phyloP scores from a whole-genome alignment of 2,329 filamentous ascomycete genomes.

The Colletotrichum abscissum region DNA sequence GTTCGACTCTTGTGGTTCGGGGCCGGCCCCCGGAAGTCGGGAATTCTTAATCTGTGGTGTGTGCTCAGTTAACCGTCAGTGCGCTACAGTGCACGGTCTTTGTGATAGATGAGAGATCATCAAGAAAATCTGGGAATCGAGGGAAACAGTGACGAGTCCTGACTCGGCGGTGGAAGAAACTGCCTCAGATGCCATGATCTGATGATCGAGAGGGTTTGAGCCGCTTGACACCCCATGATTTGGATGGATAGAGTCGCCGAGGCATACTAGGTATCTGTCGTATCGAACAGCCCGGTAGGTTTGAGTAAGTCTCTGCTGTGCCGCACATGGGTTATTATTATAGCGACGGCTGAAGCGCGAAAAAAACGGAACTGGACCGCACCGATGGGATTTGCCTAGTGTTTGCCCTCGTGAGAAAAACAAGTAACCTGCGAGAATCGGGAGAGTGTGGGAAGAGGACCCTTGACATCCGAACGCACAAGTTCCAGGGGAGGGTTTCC shows the following conservation, averaged over 20 bases:
- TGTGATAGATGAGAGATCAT: slow-evolving; percentile 11
- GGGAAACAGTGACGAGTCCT: not conserved
- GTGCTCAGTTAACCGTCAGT: not conserved
- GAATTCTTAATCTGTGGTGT: not conserved
- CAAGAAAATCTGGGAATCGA: not conserved
- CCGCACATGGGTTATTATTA: not conserved
- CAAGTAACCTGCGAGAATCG: not conserved
- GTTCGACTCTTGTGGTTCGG: slow-evolving; percentile 11
- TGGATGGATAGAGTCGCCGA: not conserved
- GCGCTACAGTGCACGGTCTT: slow-evolving; percentile 9
- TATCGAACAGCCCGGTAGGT: not conserved
- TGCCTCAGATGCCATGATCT: not conserved
- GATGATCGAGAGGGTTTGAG: not conserved
- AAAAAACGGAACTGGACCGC: slow-evolving; percentile 17
- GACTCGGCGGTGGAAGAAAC: not conserved
- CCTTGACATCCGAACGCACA: slow-evolving; percentile 2
- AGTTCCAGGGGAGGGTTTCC: not conserved
- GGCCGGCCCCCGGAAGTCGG: slow-evolving; percentile 13
- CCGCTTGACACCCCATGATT: not conserved
- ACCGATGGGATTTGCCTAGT: not conserved
- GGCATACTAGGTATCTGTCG: not conserved
- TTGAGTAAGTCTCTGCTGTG: not conserved
- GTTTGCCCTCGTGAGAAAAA: not conserved
- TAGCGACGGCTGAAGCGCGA: not conserved
- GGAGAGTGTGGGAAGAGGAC: slow-evolving; percentile 1